A percentile compares a stretch with the other conserved stretches of the same genome.
Conservation (phyloP, 192 early-diverging fungal genomes). For the Backusella macrospora region DNA sequence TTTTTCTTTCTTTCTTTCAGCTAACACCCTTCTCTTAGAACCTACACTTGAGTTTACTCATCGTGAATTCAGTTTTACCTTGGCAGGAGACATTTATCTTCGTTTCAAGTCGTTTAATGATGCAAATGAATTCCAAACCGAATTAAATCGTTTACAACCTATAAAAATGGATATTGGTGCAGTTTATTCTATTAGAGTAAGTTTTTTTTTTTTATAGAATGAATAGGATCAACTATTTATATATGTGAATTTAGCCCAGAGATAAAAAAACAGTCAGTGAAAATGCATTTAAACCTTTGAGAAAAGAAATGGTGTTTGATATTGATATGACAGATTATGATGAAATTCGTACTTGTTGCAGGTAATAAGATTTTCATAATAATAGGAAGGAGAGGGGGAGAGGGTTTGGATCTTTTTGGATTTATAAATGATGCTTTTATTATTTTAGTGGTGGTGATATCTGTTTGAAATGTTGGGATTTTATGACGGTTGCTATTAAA, state of each 20-base stretch:
- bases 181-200: slow-evolving; percentile 79
- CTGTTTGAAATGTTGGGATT: slow-evolving; percentile 91
- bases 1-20: background rate
- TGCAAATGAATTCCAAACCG: slow-evolving; percentile 70
- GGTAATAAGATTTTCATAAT: slow-evolving; percentile 35
- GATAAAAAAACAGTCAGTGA: slow-evolving; percentile 77
- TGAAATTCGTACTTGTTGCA: slow-evolving; percentile 94
- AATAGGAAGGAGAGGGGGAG: too few species aligned
- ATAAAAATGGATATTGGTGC: slow-evolving; percentile 98
- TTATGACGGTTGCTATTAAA: slow-evolving; percentile 91
- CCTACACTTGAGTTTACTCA: slow-evolving; percentile 77
- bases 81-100: slow-evolving; percentile 80
- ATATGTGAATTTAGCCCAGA: slow-evolving; percentile 61
- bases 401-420: background rate
- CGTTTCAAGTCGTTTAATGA: slow-evolving; percentile 86
- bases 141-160: slow-evolving; percentile 77
- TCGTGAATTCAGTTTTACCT: slow-evolving; percentile 92
- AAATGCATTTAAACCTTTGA: slow-evolving; percentile 72
- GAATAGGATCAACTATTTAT: background rate
- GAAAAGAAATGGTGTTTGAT: slow-evolving; percentile 97
- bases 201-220: background rate
- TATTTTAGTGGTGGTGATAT: slow-evolving; percentile 72
- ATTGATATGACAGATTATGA: slow-evolving; percentile 99
- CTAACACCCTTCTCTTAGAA: slow-evolving; percentile 27
- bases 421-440: background rate